phyloP scores from a whole-genome alignment of 768 basidiomycete species.

The Naganishia friedmannii region DNA sequence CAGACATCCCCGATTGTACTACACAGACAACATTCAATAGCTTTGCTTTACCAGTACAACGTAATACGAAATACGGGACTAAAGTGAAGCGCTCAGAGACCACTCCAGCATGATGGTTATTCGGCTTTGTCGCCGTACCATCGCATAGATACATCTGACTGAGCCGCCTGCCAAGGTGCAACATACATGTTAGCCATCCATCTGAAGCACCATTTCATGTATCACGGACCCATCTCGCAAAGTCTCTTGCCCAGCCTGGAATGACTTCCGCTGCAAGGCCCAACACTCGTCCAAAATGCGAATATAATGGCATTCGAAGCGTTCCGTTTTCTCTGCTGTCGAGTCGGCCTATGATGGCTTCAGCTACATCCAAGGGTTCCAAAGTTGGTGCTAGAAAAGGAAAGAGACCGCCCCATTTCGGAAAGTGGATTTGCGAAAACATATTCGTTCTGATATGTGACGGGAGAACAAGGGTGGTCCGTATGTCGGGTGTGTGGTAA shows the following conservation, averaged over 20 bases:
- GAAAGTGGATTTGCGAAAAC: constrained; percentile 61
- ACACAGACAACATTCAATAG: too few species aligned
- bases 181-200: neutral
- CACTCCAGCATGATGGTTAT: neutral
- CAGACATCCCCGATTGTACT: too few species aligned
- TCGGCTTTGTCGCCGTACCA: neutral
- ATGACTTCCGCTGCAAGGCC: constrained; percentile 36
- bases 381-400: constrained; percentile 75
- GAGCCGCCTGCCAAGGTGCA: neutral
- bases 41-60: too few species aligned
- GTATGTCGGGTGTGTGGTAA: constrained; percentile 71
- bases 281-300: constrained; percentile 36
- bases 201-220: too few species aligned
- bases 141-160: constrained; percentile 3
- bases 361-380: constrained; percentile 70
- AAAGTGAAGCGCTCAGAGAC: neutral
- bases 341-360: constrained; percentile 73
- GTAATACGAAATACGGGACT: neutral
- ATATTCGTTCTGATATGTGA: constrained; percentile 75
- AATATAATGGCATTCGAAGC: constrained; percentile 62
- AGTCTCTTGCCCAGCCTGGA: constrained; percentile 56
- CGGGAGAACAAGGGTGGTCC: constrained; percentile 81
- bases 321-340: constrained; percentile 74
- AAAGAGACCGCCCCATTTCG: constrained; percentile 56
- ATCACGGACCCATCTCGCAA: constrained; percentile 66